phyloP scores from a whole-genome alignment of 106 monocot genomes.

The Platanthera guangdongensis region DNA sequence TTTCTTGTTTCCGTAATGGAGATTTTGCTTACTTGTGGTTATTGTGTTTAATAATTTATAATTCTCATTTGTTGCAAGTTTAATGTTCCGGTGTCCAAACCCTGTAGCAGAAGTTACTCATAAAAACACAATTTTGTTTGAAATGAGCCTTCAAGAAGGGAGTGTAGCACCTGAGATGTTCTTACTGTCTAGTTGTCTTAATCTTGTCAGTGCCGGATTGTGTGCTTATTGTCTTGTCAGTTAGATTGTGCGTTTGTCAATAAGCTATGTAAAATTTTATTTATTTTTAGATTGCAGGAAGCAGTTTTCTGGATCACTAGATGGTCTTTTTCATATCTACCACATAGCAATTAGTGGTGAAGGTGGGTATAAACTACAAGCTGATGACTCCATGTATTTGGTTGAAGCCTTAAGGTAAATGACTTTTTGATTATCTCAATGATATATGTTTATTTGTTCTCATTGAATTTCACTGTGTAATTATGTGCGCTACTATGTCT shows the following conservation, averaged over 20 bases:
- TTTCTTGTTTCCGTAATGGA: no score
- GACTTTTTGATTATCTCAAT: not conserved
- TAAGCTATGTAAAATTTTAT: not conserved
- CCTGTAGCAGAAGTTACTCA: not conserved
- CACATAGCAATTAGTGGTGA: conserved; percentile 90
- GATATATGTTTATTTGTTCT: not conserved
- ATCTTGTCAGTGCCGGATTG: not conserved
- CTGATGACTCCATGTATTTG: conserved; percentile 82
- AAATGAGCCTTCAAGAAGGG: not conserved
- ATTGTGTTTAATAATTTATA: no score
- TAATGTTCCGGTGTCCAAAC: not conserved
- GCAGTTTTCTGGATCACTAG: conserved; percentile 70
- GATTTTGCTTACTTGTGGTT: no score
- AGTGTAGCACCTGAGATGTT: not conserved
- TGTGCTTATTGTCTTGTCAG: not conserved
- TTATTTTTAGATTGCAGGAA: conserved; percentile 61
- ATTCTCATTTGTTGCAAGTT: not conserved
- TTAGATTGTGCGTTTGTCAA: not conserved
- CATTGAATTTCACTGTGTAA: conserved; percentile 4
- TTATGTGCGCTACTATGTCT: not conserved
- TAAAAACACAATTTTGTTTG: not conserved
- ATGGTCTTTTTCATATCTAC: conserved; percentile 86
- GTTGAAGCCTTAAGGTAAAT: conserved; percentile 89
- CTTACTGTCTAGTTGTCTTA: not conserved
- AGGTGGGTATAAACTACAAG: conserved; percentile 78